Conservation (phyloP, 1,284 basidiomycete genomes). For the Boletus sp. region DNA sequence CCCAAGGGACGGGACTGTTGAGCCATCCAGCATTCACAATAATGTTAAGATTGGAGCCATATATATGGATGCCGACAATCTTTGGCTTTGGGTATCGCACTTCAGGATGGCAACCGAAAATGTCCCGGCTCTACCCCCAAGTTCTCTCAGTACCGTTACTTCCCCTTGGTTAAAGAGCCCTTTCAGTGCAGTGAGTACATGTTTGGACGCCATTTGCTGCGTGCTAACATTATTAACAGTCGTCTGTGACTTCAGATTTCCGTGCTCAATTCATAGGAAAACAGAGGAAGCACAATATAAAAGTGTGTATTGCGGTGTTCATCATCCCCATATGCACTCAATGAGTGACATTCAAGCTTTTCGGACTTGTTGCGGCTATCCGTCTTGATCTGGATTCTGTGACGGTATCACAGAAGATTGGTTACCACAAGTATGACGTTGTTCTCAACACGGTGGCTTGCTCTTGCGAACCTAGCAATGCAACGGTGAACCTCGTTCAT, state of each 20-base stretch:
- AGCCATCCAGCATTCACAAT: slow-evolving; percentile 56
- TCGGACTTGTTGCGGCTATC: slow-evolving; percentile 24
- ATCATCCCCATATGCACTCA: slow-evolving; percentile 12
- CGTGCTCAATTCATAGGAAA: slow-evolving; percentile 16
- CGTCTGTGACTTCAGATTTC: slow-evolving; percentile 22
- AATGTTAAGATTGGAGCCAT: slow-evolving; percentile 52
- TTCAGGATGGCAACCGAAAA: slow-evolving; percentile 16
- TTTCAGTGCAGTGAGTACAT: slow-evolving; percentile 32
- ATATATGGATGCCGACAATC: slow-evolving; percentile 50
- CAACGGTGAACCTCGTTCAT: slow-evolving; percentile 50
- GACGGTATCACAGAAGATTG: slow-evolving; percentile 38
- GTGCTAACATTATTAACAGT: slow-evolving; percentile 23
- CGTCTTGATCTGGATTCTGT: slow-evolving; percentile 30
- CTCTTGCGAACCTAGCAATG: slow-evolving; percentile 51
- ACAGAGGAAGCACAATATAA: slow-evolving; percentile 22
- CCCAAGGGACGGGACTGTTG: slow-evolving; percentile 57
- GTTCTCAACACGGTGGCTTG: slow-evolving; percentile 45
- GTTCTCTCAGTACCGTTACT: slow-evolving; percentile 9
- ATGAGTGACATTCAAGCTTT: slow-evolving; percentile 16
- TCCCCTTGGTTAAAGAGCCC: slow-evolving; percentile 39
- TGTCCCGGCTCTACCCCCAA: slow-evolving; percentile 26
- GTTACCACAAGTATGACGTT: slow-evolving; percentile 44
- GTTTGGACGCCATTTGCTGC: background rate
- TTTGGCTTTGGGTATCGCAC: slow-evolving; percentile 28
- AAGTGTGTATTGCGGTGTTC: slow-evolving; percentile 12